phyloP scores from a whole-genome alignment of 176 grass and related monocot species.

The Ampelocalamus luodianensis region DNA sequence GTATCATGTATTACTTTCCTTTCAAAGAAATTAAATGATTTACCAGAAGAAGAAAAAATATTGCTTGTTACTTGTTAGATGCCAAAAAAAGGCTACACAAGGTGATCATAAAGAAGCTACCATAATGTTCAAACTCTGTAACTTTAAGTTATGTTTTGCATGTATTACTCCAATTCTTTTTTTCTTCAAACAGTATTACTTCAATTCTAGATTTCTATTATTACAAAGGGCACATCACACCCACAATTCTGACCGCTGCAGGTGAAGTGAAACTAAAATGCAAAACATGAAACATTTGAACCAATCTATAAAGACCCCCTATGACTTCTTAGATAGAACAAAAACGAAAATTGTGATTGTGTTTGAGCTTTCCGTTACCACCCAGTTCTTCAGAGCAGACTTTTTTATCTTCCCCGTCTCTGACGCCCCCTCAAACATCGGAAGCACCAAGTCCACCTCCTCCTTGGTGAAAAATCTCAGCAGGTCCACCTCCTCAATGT shows the following conservation, averaged over 20 bases:
- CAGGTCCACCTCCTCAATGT: slow-evolving; percentile 85
- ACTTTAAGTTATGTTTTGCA: slow-evolving; percentile 1
- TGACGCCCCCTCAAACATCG: slow-evolving; percentile 86
- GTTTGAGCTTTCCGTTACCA: slow-evolving; percentile 66
- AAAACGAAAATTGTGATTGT: background rate
- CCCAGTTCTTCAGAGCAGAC: slow-evolving; percentile 91
- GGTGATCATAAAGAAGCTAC: background rate
- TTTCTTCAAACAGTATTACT: no score
- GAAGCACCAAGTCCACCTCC: slow-evolving; percentile 68
- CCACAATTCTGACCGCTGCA: background rate
- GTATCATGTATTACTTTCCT: background rate
- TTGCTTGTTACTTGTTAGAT: background rate
- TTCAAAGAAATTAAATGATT: slow-evolving; percentile 5
- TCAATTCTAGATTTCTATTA: background rate
- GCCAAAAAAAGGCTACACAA: background rate
- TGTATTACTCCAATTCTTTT: background rate
- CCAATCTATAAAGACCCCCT: background rate
- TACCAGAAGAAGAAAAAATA: background rate
- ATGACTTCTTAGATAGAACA: background rate
- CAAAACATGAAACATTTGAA: background rate
- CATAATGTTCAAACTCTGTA: background rate
- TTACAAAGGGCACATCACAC: background rate
- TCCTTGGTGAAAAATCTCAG: slow-evolving; percentile 85
- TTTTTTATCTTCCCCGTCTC: slow-evolving; percentile 85
- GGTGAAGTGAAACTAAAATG: background rate